A percentile compares a stretch with the other conserved stretches of the same genome.
Evolutionary conservation across 331 rosid genomes (phyloP).

Genomic region (Prunus yedoensis): DNA sequence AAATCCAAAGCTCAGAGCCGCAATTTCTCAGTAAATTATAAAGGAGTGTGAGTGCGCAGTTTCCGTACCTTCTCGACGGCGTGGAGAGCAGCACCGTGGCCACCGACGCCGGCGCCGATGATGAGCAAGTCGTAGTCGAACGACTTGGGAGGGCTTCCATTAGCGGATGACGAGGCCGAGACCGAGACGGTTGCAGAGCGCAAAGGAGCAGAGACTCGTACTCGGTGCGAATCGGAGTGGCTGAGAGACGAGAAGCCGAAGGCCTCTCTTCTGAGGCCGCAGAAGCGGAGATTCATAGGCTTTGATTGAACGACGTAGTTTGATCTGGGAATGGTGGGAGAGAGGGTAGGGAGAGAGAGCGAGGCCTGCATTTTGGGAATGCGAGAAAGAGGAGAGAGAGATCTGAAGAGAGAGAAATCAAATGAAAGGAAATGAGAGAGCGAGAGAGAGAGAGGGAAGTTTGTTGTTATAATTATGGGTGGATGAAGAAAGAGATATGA

Average conservation of each 20-base stretch:
- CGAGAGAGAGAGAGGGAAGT: background rate
- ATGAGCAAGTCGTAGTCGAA: conserved; percentile 90
- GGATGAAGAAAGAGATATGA: background rate
- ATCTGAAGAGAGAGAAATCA: background rate
- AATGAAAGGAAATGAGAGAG: background rate
- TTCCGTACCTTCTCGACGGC: conserved; percentile 83
- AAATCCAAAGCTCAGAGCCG: background rate
- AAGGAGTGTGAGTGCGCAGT: background rate
- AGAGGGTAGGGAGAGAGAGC: conserved; percentile 57
- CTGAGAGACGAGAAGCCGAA: conserved; percentile 48
- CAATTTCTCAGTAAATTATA: background rate
- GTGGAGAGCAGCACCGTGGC: conserved; percentile 97
- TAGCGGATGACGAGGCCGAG: conserved; percentile 53
- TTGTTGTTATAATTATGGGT: background rate
- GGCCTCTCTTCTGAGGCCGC: conserved; percentile 80
- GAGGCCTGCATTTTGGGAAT: conserved; percentile 68
- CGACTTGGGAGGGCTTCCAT: conserved; percentile 67
- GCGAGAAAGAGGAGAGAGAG: background rate
- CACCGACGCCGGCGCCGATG: conserved; percentile 99
- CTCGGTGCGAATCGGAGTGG: conserved; percentile 25
- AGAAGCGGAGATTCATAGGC: conserved; percentile 73
- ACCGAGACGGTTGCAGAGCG: conserved; percentile 22
- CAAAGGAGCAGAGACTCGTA: conserved; percentile 25
- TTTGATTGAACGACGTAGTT: conserved; percentile 26
- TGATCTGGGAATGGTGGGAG: conserved; percentile 53